phyloP scores from a whole-genome alignment of 1,284 basidiomycete genomes.

The Ustilago nuda region DNA sequence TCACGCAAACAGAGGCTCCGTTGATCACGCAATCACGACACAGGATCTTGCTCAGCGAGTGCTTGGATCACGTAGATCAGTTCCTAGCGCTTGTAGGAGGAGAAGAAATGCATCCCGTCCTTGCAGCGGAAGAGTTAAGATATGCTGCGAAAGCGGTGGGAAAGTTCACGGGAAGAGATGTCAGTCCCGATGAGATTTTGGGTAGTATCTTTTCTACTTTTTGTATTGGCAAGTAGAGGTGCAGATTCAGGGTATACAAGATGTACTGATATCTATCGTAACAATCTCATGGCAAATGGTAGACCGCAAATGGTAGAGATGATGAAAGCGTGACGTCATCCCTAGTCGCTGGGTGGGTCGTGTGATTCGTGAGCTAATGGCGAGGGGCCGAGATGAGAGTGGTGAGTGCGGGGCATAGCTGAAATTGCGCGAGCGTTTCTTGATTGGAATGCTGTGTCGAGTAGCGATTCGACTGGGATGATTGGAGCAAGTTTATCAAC shows the following conservation, averaged over 20 bases:
- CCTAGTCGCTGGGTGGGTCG: not conserved
- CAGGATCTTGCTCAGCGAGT: constrained; percentile 77
- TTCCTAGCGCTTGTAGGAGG: constrained; percentile 65
- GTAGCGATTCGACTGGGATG: not conserved
- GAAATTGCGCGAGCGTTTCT: constrained; percentile 6
- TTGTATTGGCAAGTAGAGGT: constrained; percentile 54
- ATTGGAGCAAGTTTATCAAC: constrained; percentile 4
- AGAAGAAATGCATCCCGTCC: constrained; percentile 74
- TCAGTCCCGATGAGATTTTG: constrained; percentile 80
- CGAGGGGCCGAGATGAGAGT: constrained; percentile 6
- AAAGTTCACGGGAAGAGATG: constrained; percentile 78
- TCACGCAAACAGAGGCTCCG: constrained; percentile 71
- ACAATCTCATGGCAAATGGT: not conserved
- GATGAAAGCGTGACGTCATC: not conserved
- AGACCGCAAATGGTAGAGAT: not conserved
- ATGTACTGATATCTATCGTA: not conserved
- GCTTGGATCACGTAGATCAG: constrained; percentile 76
- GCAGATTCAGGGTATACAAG: not conserved
- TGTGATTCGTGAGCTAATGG: constrained; percentile 19
- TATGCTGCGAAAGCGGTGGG: constrained; percentile 85
- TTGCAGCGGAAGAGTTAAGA: constrained; percentile 85
- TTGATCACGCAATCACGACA: constrained; percentile 84
- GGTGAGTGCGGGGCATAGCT: constrained; percentile 12
- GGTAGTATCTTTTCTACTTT: constrained; percentile 80
- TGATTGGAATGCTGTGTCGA: not conserved